Conservation (phyloP, 768 basidiomycete genomes). For the Lactarius psammicola region DNA sequence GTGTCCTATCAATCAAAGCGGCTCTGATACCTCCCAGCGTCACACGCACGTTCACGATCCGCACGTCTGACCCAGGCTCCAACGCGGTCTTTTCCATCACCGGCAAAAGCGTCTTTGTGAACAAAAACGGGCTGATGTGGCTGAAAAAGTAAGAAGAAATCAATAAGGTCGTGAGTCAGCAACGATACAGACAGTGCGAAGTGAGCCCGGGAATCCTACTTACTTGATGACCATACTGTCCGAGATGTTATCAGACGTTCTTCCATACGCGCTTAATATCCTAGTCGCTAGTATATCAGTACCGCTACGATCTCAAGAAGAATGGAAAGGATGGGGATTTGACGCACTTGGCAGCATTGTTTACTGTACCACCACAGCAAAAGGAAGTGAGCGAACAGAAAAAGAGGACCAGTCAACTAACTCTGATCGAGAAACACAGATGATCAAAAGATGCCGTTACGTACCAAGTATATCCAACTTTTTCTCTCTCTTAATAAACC, state of each 20-base stretch:
- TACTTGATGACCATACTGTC: slow-evolving; percentile 48
- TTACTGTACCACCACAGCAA: slow-evolving; percentile 38
- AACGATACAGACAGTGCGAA: not conserved
- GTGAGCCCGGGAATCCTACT: slow-evolving; percentile 19
- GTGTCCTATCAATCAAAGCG: not conserved
- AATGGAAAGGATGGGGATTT: not conserved
- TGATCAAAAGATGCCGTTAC: slow-evolving; percentile 32
- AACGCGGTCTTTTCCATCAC: slow-evolving; percentile 50
- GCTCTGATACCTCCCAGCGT: not conserved
- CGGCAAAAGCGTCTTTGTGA: slow-evolving; percentile 55
- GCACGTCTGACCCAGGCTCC: slow-evolving; percentile 52
- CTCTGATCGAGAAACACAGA: not conserved
- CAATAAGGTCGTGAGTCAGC: not conserved
- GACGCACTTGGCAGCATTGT: slow-evolving; percentile 53
- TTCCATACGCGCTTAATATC: slow-evolving; percentile 22
- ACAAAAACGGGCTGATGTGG: slow-evolving; percentile 54
- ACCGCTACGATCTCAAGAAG: not conserved
- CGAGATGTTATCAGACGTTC: slow-evolving; percentile 23
- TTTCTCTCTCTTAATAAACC: slow-evolving; percentile 41
- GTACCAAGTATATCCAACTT: slow-evolving; percentile 46
- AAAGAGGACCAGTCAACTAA: not conserved
- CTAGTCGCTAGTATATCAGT: slow-evolving; percentile 8
- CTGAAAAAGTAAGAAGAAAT: slow-evolving; percentile 31
- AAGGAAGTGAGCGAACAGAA: not conserved
- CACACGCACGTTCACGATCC: slow-evolving; percentile 53